A percentile compares a stretch with the other conserved stretches of the same genome.
These are phyloP conservation scores for Cornus florida DNA, from an alignment of 148 eudicot species.

Conservation along the genomic window DNA sequence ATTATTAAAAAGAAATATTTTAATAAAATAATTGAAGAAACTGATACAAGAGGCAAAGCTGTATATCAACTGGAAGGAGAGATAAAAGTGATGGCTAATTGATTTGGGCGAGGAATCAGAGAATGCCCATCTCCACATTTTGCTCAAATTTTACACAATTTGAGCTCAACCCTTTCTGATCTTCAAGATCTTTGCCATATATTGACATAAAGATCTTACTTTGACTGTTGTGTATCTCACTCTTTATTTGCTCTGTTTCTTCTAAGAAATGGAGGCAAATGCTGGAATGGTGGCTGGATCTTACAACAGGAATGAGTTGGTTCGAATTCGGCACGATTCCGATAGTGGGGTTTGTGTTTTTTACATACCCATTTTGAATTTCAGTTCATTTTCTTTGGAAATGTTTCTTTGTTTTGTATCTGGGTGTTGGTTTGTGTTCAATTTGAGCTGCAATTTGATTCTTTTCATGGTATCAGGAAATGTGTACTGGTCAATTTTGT, in stretches of 20 bases:
- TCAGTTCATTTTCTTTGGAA: neutral
- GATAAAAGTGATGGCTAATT: neutral
- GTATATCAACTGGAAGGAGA: neutral
- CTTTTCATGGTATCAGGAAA: neutral
- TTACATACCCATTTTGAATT: constrained; percentile 15
- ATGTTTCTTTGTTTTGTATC: constrained; percentile 8
- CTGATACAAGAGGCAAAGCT: constrained; percentile 3
- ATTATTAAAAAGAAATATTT: neutral
- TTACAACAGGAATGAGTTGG: constrained; percentile 74
- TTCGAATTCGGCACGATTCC: constrained; percentile 85
- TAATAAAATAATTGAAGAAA: neutral
- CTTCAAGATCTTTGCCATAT: neutral
- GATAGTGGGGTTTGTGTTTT: constrained; percentile 62
- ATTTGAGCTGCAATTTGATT: constrained; percentile 2
- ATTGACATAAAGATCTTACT: neutral
- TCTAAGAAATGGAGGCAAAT: constrained; percentile 61
- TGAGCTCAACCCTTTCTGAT: constrained; percentile 7
- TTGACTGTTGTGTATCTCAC: neutral
- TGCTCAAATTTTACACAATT: neutral
- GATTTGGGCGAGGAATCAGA: constrained; percentile 16
- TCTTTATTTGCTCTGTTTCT: neutral
- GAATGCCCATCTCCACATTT: constrained; percentile 6
- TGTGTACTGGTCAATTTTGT: constrained; percentile 10
- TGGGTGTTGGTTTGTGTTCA: neutral
- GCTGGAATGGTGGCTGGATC: constrained; percentile 96